Base-by-base conservation (phyloP, 2,329 filamentous ascomycete species). In the Lachnellula occidentalis region DNA sequence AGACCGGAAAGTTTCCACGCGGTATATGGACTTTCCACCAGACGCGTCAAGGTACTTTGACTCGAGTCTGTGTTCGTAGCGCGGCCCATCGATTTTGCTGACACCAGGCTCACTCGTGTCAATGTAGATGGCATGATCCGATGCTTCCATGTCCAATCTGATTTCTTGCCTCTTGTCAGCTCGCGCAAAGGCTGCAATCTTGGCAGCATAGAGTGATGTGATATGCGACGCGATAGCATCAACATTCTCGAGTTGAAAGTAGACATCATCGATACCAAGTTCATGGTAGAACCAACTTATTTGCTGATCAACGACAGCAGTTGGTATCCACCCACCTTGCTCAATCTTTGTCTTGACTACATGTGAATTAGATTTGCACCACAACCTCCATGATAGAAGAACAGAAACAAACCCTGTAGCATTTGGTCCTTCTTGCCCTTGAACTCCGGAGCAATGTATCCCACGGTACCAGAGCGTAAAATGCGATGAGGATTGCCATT, bases 261-360 rank as follows among this genome's bases (percentile, higher is more conserved):
- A 97, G 74, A 95, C 92, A 78, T 96, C 94, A 68, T 99, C 94
- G 66, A 99, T 99, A 64, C 94, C 94, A 22, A 99, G 83, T 72
- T 95, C 88, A 70, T 94, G 89, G 78, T 99, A 99, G 78, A 99
- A 99, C 92, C 94, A 99, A 57, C 83, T 80, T 50, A 92, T 89
- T 74, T 99, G 92, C 24, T 85, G 80, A 59, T 95, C 88, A 59
- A 96, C 81, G 62, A 95, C 88, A 50, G 87, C 79, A 54, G 82
- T 79, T 1, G 94, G 94, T 58, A 99, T 89, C 81, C 95, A 96
- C 57, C 86, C 88, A 60, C 60, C 60, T 37, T 61, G 60, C 41
- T 61, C 58, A 85, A 96, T 95, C 78, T 97, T 94, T 70, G 90
- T 84, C 63, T 85, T 81, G 75, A 68, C 66, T 67, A 43, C 24